These are phyloP conservation scores for Prunus fruticosa DNA, from an alignment of 306 rosid genomes.

Conservation along the genomic window DNA sequence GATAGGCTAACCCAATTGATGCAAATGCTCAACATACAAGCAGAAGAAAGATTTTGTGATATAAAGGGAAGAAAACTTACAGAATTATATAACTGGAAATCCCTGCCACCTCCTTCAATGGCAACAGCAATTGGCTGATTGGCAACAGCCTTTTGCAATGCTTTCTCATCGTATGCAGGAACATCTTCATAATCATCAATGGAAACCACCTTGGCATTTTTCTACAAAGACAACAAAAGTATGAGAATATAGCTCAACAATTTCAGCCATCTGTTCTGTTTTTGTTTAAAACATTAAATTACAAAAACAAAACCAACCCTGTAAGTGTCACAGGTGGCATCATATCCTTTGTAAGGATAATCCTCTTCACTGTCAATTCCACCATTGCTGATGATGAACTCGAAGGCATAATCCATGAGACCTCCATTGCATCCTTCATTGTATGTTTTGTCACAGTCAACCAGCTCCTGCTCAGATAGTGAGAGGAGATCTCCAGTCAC, in stretches of 20 bases:
- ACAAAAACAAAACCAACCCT: slow-evolving; percentile 39
- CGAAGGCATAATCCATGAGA: slow-evolving; percentile 68
- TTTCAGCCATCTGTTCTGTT: too few species aligned
- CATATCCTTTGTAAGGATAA: slow-evolving; percentile 64
- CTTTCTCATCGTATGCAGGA: slow-evolving; percentile 52
- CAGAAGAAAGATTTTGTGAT: neutral
- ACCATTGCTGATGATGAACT: slow-evolving; percentile 75
- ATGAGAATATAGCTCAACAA: neutral
- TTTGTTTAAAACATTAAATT: too few species aligned
- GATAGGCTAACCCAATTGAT: too few species aligned
- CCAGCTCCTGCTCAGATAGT: slow-evolving; percentile 84
- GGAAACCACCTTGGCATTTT: slow-evolving; percentile 69
- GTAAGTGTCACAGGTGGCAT: slow-evolving; percentile 54
- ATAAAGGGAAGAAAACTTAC: slow-evolving; percentile 36
- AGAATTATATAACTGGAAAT: slow-evolving; percentile 71
- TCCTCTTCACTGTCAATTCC: slow-evolving; percentile 83
- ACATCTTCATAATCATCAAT: slow-evolving; percentile 72
- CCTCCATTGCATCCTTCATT: slow-evolving; percentile 88
- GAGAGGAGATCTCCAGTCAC: slow-evolving; percentile 73
- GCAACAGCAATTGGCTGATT: slow-evolving; percentile 79
- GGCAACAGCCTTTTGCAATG: slow-evolving; percentile 70
- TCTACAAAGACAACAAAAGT: slow-evolving; percentile 33
- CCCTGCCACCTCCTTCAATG: slow-evolving; percentile 82
- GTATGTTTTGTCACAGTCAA: slow-evolving; percentile 69
- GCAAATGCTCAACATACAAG: too few species aligned